Evolutionary conservation across 345 rosid species (phyloP), one percentile per base, ranked within the genome.

Genomic region (Syzygium aqueum): DNA sequence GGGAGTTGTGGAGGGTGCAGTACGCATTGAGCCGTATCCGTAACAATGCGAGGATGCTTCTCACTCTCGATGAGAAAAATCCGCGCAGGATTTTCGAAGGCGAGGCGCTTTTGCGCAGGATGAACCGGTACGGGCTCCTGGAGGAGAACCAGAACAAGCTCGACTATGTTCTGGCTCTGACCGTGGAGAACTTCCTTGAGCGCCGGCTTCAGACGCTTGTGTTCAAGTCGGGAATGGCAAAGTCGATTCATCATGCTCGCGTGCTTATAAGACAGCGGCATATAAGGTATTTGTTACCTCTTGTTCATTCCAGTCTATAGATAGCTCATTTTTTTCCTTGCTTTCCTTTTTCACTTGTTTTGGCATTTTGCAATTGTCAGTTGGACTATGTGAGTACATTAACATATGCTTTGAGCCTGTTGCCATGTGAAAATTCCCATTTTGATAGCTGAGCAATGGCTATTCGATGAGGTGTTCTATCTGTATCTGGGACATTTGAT

Each of bases 1-100:
- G 95, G 88, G 94, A 93, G 88, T 43, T 93, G 86, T 92, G 92
- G 94, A 93, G 93, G 89, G 95, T 93, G 87, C 95, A 93, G 89
- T 92, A 92, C 51, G 92, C 89, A 0, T 82, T 93, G 90, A 91
- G 95, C 86, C 93, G 93, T 6, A 92, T 91, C 77, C 93, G 93
- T 43, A 93, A 93, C 88, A 92, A 92, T 25, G 95, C 95, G 0
- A 92, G 95, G 65, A 89, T 90, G 87, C 95, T 93, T 91, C 91
- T 93, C 84, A 92, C 95, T 27, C 91, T 93, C 22, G 93, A 93
- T 85, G 95, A 93, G 95, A 93, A 92, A 87, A 91, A 90, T 82
- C 91, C 93, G 4, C 92, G 92, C 13, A 90, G 92, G 25, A 92
- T 93, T 40, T 92, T 93, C 9, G 93, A 92, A 77, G 94, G 94